Evolutionary conservation across 768 basidiomycete genomes (phyloP), one percentile per base, ranked within the genome.

Genomic region (Paxillus ammoniavirescens): DNA sequence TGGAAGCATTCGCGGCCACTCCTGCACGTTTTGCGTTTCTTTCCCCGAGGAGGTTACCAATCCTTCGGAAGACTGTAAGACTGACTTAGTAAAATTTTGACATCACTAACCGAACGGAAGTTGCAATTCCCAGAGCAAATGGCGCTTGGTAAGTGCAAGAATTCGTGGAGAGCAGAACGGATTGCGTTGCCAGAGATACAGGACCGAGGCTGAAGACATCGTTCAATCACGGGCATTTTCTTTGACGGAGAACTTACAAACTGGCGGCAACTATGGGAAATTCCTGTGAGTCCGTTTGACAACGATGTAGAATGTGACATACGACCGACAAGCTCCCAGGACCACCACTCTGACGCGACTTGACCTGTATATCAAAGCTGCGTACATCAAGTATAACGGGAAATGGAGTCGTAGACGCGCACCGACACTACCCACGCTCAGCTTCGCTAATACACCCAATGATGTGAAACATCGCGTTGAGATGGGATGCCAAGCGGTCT

Each of bases 321-420:
- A 69, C 67, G 72, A 30, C 84, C 87, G 41, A 92, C 75, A 2
- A 93, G 78, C 68, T 96, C 93, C 96, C 95, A 96, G 31, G 89
- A 88, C 94, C 95, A 98, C 95, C 95, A 98, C 70, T 96, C 95
- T 1, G 84, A 84, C 2, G 88, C 91, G 2, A 85, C 86, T 68
- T 93, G 92, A 3, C 85, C 84, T 78, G 56, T 40, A 31, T 21
- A 26, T 3, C 9, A 23, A 13, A n/a, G 23, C 31, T 50, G 31
- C 57, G 45, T 5, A 35, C 38, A 37, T 43, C 30, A 9, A 45
- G 15, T 21, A 21, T 33, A 4, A 23, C 40, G 36, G 3, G n/a
- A 38, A 23, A 36, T 23, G 23, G 26, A 23, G 38, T 47, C 9
- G 26, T 33, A 26, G 17, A 17, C 33, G 66, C 77, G 45, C 50